Percentiles rank a stretch among this genome's conserved stretches.
Conservation (phyloP, 2,329 filamentous ascomycete species). For the Lachnum nothofagi region DNA sequence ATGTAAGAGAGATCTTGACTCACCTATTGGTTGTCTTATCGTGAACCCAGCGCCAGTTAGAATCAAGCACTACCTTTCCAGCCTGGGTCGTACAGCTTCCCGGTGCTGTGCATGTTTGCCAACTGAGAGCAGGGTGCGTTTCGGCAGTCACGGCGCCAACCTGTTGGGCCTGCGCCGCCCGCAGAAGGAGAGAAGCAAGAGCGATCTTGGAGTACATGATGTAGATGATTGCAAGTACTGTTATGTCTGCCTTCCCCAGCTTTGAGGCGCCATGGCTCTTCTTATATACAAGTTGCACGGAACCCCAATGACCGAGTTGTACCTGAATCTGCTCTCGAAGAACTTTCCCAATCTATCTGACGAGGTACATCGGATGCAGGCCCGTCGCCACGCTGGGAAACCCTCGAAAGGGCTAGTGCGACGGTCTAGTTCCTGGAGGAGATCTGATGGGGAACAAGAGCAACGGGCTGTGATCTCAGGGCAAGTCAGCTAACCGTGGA, state of each 20-base stretch:
- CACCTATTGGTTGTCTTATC: constrained; percentile 12
- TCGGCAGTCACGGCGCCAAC: constrained; percentile 43
- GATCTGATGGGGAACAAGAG: neutral
- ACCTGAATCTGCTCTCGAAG: neutral
- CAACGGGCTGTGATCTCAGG: neutral
- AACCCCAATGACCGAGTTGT: neutral
- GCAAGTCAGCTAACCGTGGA: constrained; percentile 1
- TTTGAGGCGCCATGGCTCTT: neutral
- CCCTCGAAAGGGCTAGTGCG: neutral
- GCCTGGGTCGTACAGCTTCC: constrained; percentile 44
- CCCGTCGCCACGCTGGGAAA: neutral
- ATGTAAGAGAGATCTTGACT: neutral
- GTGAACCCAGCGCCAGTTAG: constrained; percentile 57
- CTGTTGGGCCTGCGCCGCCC: constrained; percentile 42
- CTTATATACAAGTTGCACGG: neutral
- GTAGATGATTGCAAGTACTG: constrained; percentile 1
- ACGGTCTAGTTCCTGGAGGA: neutral
- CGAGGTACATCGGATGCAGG: neutral
- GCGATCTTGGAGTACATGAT: constrained; percentile 19
- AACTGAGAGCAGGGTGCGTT: constrained; percentile 48
- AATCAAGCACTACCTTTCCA: constrained; percentile 48
- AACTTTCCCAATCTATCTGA: neutral
- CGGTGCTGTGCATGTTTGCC: constrained; percentile 44
- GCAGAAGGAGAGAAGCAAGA: constrained; percentile 38
- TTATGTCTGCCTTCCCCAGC: neutral